Evolutionary conservation across 2,329 filamentous ascomycete species (phyloP), one percentile per base, ranked within the genome.

Genomic region (Trichoderma afroharzianum): DNA sequence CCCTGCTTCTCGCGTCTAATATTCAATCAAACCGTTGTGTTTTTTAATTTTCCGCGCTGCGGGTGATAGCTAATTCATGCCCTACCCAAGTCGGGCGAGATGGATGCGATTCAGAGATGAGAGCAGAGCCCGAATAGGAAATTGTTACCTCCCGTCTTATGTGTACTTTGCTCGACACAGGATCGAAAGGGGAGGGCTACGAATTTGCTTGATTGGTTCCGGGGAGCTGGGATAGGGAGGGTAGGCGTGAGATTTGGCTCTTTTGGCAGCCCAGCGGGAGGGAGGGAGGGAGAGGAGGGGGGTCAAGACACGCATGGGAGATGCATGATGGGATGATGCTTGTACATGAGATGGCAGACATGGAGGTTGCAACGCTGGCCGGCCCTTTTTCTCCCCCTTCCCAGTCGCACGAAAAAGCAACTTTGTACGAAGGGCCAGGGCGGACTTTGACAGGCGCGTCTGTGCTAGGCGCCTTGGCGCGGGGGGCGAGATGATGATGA

Each of bases 391-490:
- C 3, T 3, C 3, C 36, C 12, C 14, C 36, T 4, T 33, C 55
- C 28, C 28, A 18, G 57, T 62, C 39, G 39, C 43, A 53, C 57
- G 15, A 39, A 39, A 30, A 30, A 36, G 47, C 43, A 50, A 50
- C 43, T 50, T 50, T 50, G 43, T 50, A 21, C 43, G 43, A 21
- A 28, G 28, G 53, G 18, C 50, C 39, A 62, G 66, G 66, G 66
- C 66, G 36, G 64, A 68, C 21, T 62, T 15, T 15, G 58, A 21
- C 68, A 55, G 55, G 68, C 66, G 68, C 68, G 68, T 32, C 59
- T 70, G 59, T 36, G 43, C 11, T 63, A 70, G 68, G 50, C 68
- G 68, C 68, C 32, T 70, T 57, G 58, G 47, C 68, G 68, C 68
- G 68, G 68, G 66, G 66, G 57, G 53, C 57, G 39, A 50, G 28